Percentiles rank a stretch among this genome's conserved stretches.
phyloP scores from a whole-genome alignment of 2,329 filamentous ascomycete genomes.

The Exophiala sp. region DNA sequence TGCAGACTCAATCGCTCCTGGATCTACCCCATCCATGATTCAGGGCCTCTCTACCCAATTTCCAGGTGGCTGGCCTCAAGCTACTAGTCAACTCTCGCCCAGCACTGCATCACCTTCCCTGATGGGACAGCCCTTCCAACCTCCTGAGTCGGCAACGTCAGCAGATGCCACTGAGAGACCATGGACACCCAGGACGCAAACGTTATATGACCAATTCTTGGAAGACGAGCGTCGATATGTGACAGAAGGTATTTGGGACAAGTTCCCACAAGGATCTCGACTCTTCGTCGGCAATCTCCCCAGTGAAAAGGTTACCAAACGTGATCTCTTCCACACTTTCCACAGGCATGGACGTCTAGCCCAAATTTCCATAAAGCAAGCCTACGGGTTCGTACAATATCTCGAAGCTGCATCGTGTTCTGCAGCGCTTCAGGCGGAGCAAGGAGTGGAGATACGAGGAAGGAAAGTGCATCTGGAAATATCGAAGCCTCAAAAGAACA shows the following conservation, averaged over 20 bases:
- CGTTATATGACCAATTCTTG: slow-evolving; percentile 50
- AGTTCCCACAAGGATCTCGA: slow-evolving; percentile 47
- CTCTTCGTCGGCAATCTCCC: slow-evolving; percentile 69
- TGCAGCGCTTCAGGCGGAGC: slow-evolving; percentile 70
- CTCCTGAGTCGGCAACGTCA: slow-evolving; percentile 9
- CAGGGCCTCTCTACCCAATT: slow-evolving; percentile 12
- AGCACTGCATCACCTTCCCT: slow-evolving; percentile 2
- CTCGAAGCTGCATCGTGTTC: slow-evolving; percentile 71
- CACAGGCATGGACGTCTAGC: slow-evolving; percentile 79
- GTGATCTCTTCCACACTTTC: slow-evolving; percentile 89
- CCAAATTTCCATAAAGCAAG: slow-evolving; percentile 94
- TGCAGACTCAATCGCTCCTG: slow-evolving; percentile 4
- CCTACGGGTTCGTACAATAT: slow-evolving; percentile 96
- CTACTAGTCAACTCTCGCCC: slow-evolving; percentile 6
- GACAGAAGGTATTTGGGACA: slow-evolving; percentile 51
- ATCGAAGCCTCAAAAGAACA: slow-evolving; percentile 81
- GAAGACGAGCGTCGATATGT: slow-evolving; percentile 50
- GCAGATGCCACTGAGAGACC: slow-evolving; percentile 39
- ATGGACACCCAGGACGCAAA: slow-evolving; percentile 48
- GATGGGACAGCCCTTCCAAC: slow-evolving; percentile 7
- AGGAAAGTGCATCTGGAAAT: slow-evolving; percentile 94
- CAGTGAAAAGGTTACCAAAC: slow-evolving; percentile 87
- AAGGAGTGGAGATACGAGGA: slow-evolving; percentile 79
- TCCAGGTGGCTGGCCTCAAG: slow-evolving; percentile 12
- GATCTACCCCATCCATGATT: slow-evolving; percentile 2